phyloP scores from a whole-genome alignment of 1,284 basidiomycete genomes.

The Microbotryum intermedium region DNA sequence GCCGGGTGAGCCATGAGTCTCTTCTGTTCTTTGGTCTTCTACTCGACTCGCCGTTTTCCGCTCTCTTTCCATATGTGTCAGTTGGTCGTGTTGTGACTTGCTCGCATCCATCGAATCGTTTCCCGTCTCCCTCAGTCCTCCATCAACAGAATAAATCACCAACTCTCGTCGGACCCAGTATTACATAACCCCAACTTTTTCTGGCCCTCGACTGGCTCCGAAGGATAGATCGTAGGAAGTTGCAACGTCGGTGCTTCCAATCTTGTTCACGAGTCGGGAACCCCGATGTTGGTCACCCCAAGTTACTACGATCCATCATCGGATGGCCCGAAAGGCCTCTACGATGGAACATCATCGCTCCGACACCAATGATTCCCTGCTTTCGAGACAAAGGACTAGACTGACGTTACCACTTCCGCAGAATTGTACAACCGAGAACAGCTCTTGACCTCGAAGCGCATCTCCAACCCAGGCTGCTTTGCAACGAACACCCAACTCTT shows the following conservation, averaged over 20 bases:
- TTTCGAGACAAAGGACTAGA: background rate
- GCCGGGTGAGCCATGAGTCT: constrained; percentile 69
- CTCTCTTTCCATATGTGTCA: background rate
- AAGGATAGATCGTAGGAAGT: too few species aligned
- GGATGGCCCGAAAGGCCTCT: background rate
- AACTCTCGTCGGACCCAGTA: too few species aligned
- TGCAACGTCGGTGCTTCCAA: too few species aligned
- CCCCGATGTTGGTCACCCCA: too few species aligned
- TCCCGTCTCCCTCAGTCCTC: too few species aligned
- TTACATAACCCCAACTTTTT: too few species aligned
- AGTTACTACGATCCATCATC: too few species aligned
- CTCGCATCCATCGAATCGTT: too few species aligned
- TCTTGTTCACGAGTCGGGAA: too few species aligned
- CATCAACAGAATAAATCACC: too few species aligned
- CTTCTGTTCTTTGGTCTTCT: constrained; percentile 28
- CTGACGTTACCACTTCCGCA: constrained; percentile 39
- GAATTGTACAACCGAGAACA: constrained; percentile 77
- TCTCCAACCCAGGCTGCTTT: constrained; percentile 97
- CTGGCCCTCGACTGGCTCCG: too few species aligned
- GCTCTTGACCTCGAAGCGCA: constrained; percentile 64
- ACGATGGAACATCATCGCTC: background rate
- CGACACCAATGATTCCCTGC: background rate
- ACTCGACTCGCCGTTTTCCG: constrained; percentile 29
- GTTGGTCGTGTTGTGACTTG: too few species aligned
- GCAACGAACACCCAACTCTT: constrained; percentile 88